phyloP scores from a whole-genome alignment of 306 rosid genomes.

The Cicer bijugum region DNA sequence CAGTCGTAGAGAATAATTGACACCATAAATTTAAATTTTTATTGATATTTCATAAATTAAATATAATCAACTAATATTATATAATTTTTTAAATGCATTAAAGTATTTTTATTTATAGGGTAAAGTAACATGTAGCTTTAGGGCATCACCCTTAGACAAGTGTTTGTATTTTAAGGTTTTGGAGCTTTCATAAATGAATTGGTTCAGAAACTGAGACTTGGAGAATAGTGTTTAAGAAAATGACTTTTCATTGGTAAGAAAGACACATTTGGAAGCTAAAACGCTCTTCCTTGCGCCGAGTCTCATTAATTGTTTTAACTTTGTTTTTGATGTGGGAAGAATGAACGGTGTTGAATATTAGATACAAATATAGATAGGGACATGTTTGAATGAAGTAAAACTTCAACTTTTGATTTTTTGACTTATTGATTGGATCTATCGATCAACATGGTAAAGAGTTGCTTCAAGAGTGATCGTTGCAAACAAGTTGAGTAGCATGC shows the following conservation, averaged over 20 bases:
- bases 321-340: constrained; percentile 18
- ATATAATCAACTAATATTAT: too few relatives aligned
- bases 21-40: too few relatives aligned
- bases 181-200: not conserved
- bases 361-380: not conserved
- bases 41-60: too few relatives aligned
- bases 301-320: constrained; percentile 18
- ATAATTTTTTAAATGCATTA: too few relatives aligned
- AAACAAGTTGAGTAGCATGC: constrained; percentile 34
- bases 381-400: constrained; percentile 11
- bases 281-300: not conserved
- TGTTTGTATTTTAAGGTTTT: constrained; percentile 16
- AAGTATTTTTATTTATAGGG: too few relatives aligned
- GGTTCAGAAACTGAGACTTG: constrained; percentile 40
- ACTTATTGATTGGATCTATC: not conserved
- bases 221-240: constrained; percentile 26
- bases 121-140: too few relatives aligned
- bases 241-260: constrained; percentile 41
- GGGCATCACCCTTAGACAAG: too few relatives aligned
- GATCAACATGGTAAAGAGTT: constrained; percentile 1
- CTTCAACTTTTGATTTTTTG: constrained; percentile 33
- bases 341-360: constrained; percentile 13
- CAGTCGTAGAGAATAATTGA: too few relatives aligned
- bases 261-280: constrained; percentile 27
- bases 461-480: not conserved